Base-by-base conservation (phyloP, 441 rosid species). In the Monsonia emarginata region DNA sequence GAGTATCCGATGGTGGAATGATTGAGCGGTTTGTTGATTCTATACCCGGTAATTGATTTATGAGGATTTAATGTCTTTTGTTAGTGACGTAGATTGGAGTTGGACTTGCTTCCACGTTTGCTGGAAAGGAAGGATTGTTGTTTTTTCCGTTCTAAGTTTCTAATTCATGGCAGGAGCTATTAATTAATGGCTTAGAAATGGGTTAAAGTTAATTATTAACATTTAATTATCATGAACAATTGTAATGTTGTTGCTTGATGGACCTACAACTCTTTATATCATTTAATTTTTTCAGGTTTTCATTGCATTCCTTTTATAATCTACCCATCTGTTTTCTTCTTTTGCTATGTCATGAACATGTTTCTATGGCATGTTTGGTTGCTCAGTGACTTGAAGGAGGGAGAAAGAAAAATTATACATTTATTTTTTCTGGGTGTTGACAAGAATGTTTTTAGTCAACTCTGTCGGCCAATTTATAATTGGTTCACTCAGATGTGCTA, bases 21-120 rank as follows among this genome's bases (percentile, higher is more conserved):
- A 21, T 26, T 57, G 61, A 26, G 61, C 61, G 61, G 32, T 57
- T 26, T 57, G 61, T 57, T 57, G 61, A 57, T 57, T 57, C 54
- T 46, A 46, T 46, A 46, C 14, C 22, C 14, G 54, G 54, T 46
- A 46, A 46, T 46, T 46, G 54, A 16, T 16, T 46, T 57, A 27
- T 18, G 63, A 16, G 38, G 63, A 16, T 59, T 58, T 59, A 59
- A 28, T 30, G 36, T 16, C 38, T 28, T 13, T 18, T 59, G 2
- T 22, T 59, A 59, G 38, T 59, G 63, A 59, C 24, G 63, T 18
- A 13, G 31, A 59, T 30, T 18, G 38, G 63, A 59, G 11, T 48
- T 48, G 34, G n/a, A n/a, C 57, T 50, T 50, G 63, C 31, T 59
- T 59, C 63, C 63, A 28, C 32, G 38, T 59, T 59, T 31, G 28